phyloP scores from a whole-genome alignment of 495 filamentous ascomycete species.

The Penicillium turbatum region DNA sequence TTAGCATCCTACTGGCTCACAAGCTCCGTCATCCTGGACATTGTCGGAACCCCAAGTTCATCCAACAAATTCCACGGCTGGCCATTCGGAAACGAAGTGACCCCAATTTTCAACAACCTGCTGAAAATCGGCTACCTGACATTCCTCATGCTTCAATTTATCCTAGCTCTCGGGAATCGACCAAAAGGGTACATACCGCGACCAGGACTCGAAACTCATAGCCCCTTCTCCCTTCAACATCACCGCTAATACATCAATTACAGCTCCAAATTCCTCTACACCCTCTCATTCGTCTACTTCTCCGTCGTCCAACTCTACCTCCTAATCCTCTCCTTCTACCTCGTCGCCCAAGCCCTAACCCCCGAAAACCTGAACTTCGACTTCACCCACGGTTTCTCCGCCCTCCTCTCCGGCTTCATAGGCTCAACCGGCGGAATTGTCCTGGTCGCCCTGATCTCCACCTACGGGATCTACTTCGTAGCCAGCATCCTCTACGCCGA shows the following conservation, averaged over 20 bases:
- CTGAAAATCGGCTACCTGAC: conserved; percentile 84
- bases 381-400: conserved; percentile 40
- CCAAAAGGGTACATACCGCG: conserved; percentile 65
- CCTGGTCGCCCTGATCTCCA: conserved; percentile 85
- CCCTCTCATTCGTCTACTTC: conserved; percentile 80
- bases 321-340: conserved; percentile 76
- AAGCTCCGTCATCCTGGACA: conserved; percentile 89
- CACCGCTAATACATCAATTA: conserved; percentile 17
- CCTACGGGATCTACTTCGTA: conserved; percentile 92
- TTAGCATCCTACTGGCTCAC: conserved; percentile 85
- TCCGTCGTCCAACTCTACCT: conserved; percentile 82
- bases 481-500: conserved; percentile 95
- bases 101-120: conserved; percentile 83
- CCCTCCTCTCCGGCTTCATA: conserved; percentile 68
- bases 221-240: too few relatives aligned
- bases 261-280: conserved; percentile 63
- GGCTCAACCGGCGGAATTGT: conserved; percentile 62
- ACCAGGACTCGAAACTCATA: too few relatives aligned
- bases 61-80: conserved; percentile 44
- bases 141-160: conserved; percentile 85
- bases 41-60: conserved; percentile 67
- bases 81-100: conserved; percentile 76
- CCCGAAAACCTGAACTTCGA: conserved; percentile 48
- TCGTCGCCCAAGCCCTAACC: conserved; percentile 74
- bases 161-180: conserved; percentile 88